These are phyloP conservation scores for Ottelia alismoides DNA, from an alignment of 106 monocot species.

Conservation along the genomic window DNA sequence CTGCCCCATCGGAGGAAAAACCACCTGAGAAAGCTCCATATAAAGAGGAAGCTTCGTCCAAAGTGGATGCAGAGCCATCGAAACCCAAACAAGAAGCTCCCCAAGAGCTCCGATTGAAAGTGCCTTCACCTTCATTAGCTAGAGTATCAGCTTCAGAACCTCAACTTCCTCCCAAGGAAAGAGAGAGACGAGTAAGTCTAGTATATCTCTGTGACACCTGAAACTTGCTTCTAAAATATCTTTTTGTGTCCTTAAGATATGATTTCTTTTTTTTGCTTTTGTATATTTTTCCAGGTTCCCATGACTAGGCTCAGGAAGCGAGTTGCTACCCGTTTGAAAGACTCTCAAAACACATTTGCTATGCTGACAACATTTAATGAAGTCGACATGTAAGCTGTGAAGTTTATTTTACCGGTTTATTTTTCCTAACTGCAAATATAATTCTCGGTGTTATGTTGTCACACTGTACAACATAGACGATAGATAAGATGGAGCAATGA, in stretches of 20 bases:
- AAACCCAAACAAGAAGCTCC: slow-evolving; percentile 31
- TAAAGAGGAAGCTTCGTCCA: no score
- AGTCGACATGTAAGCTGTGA: slow-evolving; percentile 98
- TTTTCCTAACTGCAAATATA: slow-evolving; percentile 2
- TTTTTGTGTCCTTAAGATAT: no score
- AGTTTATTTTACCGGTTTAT: no score
- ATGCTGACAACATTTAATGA: slow-evolving; percentile 98
- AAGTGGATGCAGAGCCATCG: slow-evolving; percentile 13
- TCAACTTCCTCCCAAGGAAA: slow-evolving; percentile 93
- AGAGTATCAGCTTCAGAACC: slow-evolving; percentile 71
- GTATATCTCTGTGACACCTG: neutral
- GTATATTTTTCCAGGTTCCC: slow-evolving; percentile 59
- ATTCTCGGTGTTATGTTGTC: no score
- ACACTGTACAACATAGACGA: no score
- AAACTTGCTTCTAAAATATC: no score
- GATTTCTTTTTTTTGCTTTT: no score
- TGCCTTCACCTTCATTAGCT: slow-evolving; percentile 29
- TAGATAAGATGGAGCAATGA: no score
- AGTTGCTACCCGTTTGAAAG: slow-evolving; percentile 89
- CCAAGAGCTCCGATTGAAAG: slow-evolving; percentile 37
- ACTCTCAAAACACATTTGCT: slow-evolving; percentile 96
- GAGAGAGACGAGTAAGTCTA: slow-evolving; percentile 71
- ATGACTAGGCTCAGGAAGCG: slow-evolving; percentile 90
- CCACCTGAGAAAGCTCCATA: no score
- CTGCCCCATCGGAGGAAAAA: slow-evolving; percentile 83